Percentiles rank a stretch among this genome's conserved stretches.
Evolutionary conservation across 768 basidiomycete genomes (phyloP).

Genomic region (Wakefieldia striispora): DNA sequence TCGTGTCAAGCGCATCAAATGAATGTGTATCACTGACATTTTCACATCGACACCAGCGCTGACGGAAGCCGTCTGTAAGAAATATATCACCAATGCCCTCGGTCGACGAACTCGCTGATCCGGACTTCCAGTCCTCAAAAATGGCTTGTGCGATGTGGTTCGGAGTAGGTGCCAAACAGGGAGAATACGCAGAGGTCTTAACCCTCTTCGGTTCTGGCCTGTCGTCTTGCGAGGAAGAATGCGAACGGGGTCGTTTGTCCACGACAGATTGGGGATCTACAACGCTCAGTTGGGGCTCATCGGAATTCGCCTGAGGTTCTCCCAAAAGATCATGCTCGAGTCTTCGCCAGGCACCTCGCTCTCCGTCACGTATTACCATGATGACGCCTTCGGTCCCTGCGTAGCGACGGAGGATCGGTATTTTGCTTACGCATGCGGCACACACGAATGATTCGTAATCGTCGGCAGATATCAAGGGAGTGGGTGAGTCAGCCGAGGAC

Average conservation of each 20-base stretch:
- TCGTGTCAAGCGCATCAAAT: conserved; percentile 2
- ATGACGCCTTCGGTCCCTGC: conserved; percentile 69
- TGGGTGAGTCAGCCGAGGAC: conserved; percentile 65
- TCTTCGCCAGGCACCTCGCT: conserved; percentile 49
- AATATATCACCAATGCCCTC: conserved; percentile 73
- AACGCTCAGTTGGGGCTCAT: conserved; percentile 24
- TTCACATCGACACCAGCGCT: conserved; percentile 77
- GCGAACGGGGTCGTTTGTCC: conserved; percentile 46
- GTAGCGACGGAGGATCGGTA: conserved; percentile 51
- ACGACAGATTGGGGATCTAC: conserved; percentile 19
- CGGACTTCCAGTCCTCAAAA: conserved; percentile 24
- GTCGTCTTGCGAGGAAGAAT: conserved; percentile 23
- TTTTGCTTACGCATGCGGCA: conserved; percentile 59
- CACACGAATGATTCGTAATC: conserved; percentile 81
- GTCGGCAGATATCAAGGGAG: conserved; percentile 59
- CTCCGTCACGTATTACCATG: conserved; percentile 59
- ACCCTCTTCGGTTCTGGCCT: conserved; percentile 42
- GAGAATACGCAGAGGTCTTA: conserved; percentile 36
- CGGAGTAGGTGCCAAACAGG: conserved; percentile 57
- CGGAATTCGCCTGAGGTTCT: not conserved
- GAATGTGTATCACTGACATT: conserved; percentile 38
- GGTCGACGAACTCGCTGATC: conserved; percentile 16
- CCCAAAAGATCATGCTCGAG: conserved; percentile 34
- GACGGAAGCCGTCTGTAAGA: conserved; percentile 67
- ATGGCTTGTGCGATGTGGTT: conserved; percentile 48